Conservation (phyloP, 805 yeast genomes). For the Pachysolen tannophilus region DNA sequence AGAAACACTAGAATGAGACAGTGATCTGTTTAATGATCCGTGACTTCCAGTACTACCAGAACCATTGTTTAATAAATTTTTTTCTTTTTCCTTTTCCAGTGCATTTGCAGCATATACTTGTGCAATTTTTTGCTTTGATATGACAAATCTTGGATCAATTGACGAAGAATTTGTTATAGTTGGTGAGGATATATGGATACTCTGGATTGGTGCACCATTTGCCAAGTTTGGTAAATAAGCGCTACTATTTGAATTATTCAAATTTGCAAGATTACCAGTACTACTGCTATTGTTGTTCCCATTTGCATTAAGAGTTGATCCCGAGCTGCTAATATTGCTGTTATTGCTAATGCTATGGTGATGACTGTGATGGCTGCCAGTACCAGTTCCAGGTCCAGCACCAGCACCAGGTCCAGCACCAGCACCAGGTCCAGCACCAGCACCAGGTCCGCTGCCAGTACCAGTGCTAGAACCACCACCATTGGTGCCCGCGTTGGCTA, state of each 20-base stretch:
- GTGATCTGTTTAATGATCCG: conserved; percentile 24
- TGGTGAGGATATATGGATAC: conserved; percentile 67
- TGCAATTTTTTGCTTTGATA: conserved; percentile 68
- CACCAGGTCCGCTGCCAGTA: conserved; percentile 9
- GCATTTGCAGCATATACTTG: conserved; percentile 41
- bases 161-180: conserved; percentile 45
- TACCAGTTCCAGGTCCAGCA: conserved; percentile 1
- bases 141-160: conserved; percentile 81
- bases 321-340: no score
- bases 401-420: no score
- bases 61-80: conserved; percentile 2
- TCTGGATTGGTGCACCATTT: conserved; percentile 49
- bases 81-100: conserved; percentile 16
- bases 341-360: no score
- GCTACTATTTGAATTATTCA: conserved; percentile 11
- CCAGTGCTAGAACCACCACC: conserved; percentile 23
- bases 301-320: neutral
- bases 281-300: neutral
- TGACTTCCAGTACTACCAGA: no score
- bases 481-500: no score
- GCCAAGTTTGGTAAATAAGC: conserved; percentile 40
- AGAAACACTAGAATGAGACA: conserved; percentile 40
- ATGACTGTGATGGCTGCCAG: neutral
- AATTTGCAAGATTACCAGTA: neutral
- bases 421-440: conserved; percentile 3